Percentiles rank a stretch among this genome's conserved stretches.
Evolutionary conservation across 306 rosid species (phyloP).

Genomic region (Prunus mira): DNA sequence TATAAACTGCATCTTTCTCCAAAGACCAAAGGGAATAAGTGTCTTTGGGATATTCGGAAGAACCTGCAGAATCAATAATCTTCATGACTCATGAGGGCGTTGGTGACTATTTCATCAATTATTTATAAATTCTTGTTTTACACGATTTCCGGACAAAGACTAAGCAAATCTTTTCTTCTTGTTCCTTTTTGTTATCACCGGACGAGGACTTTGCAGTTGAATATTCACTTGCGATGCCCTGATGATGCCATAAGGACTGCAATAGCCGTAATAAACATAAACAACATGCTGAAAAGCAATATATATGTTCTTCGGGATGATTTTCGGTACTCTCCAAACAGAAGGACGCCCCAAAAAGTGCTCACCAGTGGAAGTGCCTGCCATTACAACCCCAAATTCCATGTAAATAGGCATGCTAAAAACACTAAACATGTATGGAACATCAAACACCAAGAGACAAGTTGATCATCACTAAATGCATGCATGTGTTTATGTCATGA

Average conservation of each 20-base stretch:
- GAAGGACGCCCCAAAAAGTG: constrained; percentile 79
- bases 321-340: constrained; percentile 81
- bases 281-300: constrained; percentile 61
- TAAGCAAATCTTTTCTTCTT: not conserved
- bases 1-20: too few relatives aligned
- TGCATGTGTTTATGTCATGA: not conserved
- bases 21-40: not conserved
- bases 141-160: not conserved
- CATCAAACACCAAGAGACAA: not conserved
- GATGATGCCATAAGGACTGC: constrained; percentile 74
- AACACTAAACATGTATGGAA: not conserved
- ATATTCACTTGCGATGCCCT: constrained; percentile 64
- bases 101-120: not conserved
- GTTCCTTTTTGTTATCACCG: not conserved
- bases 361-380: constrained; percentile 95
- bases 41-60: not conserved
- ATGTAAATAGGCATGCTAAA: not conserved
- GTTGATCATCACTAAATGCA: not conserved
- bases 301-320: constrained; percentile 68
- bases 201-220: not conserved
- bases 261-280: constrained; percentile 74
- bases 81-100: not conserved
- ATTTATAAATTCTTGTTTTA: not conserved
- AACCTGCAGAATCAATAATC: not conserved
- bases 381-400: not conserved